Percentiles rank a stretch among this genome's conserved stretches.
Evolutionary conservation across 129 eudicot species (phyloP).

Genomic region (Saposhnikovia divaricata): DNA sequence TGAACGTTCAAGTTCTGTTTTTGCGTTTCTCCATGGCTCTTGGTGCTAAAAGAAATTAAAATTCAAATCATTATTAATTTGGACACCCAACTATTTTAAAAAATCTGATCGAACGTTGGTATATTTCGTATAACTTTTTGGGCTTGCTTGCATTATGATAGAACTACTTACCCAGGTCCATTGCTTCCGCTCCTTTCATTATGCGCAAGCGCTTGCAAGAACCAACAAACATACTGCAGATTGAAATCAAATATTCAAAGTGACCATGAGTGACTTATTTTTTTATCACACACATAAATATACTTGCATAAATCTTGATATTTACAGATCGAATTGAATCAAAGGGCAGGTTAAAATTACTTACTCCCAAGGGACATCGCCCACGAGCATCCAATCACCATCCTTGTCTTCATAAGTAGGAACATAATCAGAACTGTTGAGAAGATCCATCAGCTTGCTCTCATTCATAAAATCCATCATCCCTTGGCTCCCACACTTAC

Average conservation of each 20-base stretch:
- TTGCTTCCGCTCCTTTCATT: conserved; percentile 81
- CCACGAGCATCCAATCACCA: conserved; percentile 95
- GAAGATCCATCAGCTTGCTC: conserved; percentile 79
- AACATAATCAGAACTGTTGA: conserved; percentile 69
- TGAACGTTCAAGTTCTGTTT: conserved; percentile 40
- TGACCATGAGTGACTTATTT: neutral
- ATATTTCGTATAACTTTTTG: too few species aligned
- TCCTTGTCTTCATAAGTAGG: conserved; percentile 88
- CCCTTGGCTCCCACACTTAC: conserved; percentile 69
- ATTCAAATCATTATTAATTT: neutral
- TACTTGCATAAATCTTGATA: too few species aligned
- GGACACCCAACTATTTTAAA: too few species aligned
- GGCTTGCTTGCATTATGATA: neutral
- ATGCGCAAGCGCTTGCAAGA: conserved; percentile 93
- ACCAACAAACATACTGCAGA: conserved; percentile 76
- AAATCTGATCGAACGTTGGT: neutral
- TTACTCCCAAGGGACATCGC: conserved; percentile 92
- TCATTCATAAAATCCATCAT: conserved; percentile 87
- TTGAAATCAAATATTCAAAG: neutral
- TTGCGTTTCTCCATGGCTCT: conserved; percentile 92
- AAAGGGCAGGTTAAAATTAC: neutral
- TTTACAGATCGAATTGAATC: neutral
- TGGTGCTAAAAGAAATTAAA: conserved; percentile 42
- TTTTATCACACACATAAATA: too few species aligned
- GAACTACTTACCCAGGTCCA: conserved; percentile 58